Percentiles rank a stretch among this genome's conserved stretches.
Evolutionary conservation across 345 rosid genomes (phyloP).

Genomic region (Ceriops decandra): DNA sequence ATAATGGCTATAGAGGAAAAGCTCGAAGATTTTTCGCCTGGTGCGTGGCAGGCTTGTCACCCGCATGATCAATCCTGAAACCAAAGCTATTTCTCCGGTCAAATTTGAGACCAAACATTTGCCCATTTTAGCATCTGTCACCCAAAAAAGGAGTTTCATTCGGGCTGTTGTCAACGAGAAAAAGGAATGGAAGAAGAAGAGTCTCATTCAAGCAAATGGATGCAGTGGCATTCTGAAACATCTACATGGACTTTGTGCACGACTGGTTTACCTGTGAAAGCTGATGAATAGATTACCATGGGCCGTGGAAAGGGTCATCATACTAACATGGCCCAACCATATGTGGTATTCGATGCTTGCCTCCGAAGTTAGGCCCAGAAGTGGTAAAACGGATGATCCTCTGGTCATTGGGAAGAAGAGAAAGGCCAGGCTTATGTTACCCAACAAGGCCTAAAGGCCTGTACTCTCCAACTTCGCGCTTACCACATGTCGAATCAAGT

Average conservation of each 20-base stretch:
- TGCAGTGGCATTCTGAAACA: neutral
- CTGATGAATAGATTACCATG: constrained; percentile 17
- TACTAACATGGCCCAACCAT: constrained; percentile 24
- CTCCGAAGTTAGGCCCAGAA: constrained; percentile 27
- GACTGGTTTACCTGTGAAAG: constrained; percentile 13
- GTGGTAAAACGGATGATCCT: constrained; percentile 23
- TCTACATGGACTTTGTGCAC: neutral
- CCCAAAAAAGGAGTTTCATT: neutral
- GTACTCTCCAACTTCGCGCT: constrained; percentile 13
- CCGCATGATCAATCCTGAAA: constrained; percentile 27
- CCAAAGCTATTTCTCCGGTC: constrained; percentile 26
- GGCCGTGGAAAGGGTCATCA: constrained; percentile 18
- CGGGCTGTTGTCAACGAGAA: neutral
- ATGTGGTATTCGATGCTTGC: constrained; percentile 31
- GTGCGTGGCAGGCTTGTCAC: constrained; percentile 8
- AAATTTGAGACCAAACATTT: constrained; percentile 15
- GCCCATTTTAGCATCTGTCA: constrained; percentile 23
- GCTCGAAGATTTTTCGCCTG: constrained; percentile 25
- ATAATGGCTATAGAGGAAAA: constrained; percentile 24
- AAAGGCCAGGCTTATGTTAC: constrained; percentile 18
- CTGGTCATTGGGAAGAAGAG: constrained; percentile 30
- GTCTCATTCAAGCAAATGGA: too few species aligned
- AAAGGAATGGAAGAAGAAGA: neutral
- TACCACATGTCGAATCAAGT: constrained; percentile 14
- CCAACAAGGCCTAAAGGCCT: constrained; percentile 27